phyloP scores from a whole-genome alignment of 169 alveolate species.

The Plasmodium yoelii region DNA sequence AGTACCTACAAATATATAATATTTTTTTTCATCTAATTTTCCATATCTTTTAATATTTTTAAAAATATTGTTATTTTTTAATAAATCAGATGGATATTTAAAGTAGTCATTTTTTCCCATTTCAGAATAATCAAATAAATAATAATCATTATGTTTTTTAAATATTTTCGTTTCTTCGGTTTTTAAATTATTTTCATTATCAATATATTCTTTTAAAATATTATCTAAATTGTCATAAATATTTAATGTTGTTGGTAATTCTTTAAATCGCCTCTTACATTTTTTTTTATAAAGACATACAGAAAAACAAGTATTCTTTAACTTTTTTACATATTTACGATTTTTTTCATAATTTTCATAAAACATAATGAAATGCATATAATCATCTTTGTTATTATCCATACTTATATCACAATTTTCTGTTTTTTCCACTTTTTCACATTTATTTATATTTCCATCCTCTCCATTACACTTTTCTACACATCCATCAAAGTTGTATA shows the following conservation, averaged over 20 bases:
- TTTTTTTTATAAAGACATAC: constrained; percentile 50
- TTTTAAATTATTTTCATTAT: background rate
- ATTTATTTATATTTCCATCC: background rate
- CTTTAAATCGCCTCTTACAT: constrained; percentile 36
- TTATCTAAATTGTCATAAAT: constrained; percentile 61
- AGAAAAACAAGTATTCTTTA: constrained; percentile 39
- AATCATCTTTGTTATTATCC: constrained; percentile 6
- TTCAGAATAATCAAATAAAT: constrained; percentile 46
- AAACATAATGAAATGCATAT: constrained; percentile 16
- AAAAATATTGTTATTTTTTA: constrained; percentile 33
- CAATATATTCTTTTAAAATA: constrained; percentile 7
- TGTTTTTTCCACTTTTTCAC: background rate
- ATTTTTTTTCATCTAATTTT: constrained; percentile 18
- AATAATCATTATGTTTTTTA: constrained; percentile 14
- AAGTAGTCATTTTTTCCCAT: constrained; percentile 29
- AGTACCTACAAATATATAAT: constrained; percentile 57
- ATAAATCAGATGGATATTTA: constrained; percentile 33
- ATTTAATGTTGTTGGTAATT: constrained; percentile 49
- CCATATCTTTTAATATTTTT: constrained; percentile 24
- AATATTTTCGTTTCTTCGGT: constrained; percentile 12
- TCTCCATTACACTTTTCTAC: background rate
- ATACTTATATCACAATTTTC: background rate
- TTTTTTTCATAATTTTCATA: constrained; percentile 52
- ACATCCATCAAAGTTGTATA: background rate
- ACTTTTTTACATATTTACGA: constrained; percentile 33